These are phyloP conservation scores for Psilocybe sp. DNA, from an alignment of 768 basidiomycete genomes.

Conservation along the genomic window DNA sequence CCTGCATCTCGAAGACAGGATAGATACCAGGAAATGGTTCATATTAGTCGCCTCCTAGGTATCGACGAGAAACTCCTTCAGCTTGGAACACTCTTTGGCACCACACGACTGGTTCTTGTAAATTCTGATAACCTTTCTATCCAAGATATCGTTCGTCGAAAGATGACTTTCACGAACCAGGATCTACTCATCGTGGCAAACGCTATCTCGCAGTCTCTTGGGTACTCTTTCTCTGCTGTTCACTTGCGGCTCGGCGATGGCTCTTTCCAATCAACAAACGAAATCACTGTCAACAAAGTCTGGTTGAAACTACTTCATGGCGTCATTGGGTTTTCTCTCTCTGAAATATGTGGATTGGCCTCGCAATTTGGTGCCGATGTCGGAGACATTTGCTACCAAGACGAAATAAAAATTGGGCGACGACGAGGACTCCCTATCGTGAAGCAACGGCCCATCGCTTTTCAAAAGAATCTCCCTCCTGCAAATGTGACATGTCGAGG, in stretches of 20 bases:
- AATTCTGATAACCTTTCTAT: slow-evolving; percentile 34
- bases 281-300: slow-evolving; percentile 38
- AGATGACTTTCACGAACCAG: slow-evolving; percentile 57
- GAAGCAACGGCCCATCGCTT: slow-evolving; percentile 20
- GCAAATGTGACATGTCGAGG: slow-evolving; percentile 11
- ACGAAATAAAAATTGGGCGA: background rate
- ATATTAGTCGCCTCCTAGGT: slow-evolving; percentile 39
- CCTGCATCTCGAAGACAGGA: slow-evolving; percentile 17
- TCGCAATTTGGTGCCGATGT: slow-evolving; percentile 6
- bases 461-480: slow-evolving; percentile 9
- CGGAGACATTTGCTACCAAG: slow-evolving; percentile 3
- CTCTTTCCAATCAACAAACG: slow-evolving; percentile 43
- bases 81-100: slow-evolving; percentile 76
- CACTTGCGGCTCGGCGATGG: slow-evolving; percentile 75
- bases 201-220: slow-evolving; percentile 40
- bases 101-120: slow-evolving; percentile 59
- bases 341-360: slow-evolving; percentile 26
- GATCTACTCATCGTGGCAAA: slow-evolving; percentile 40
- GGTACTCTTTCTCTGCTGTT: slow-evolving; percentile 52
- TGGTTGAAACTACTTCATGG: slow-evolving; percentile 59
- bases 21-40: slow-evolving; percentile 42
- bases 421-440: background rate
- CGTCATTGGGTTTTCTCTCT: slow-evolving; percentile 38
- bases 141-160: slow-evolving; percentile 45
- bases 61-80: slow-evolving; percentile 53